These are phyloP conservation scores for Gomphus bonarii DNA, from an alignment of 1,284 basidiomycete genomes.

Conservation along the genomic window DNA sequence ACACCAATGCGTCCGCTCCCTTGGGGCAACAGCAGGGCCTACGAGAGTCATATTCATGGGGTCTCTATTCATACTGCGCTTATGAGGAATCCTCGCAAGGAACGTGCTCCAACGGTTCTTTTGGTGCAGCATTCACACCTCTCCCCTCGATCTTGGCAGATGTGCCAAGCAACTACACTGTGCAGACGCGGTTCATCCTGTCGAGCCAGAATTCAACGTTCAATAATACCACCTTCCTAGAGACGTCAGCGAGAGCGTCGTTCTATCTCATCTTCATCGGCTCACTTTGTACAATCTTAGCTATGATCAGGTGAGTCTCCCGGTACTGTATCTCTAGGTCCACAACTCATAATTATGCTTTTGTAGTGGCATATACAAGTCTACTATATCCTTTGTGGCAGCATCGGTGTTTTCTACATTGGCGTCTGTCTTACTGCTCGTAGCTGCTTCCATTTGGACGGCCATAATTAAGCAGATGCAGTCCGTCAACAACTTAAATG, in stretches of 20 bases:
- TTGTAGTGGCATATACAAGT: constrained; percentile 54
- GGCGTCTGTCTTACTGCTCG: constrained; percentile 51
- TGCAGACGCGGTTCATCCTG: constrained; percentile 45
- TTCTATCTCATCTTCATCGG: constrained; percentile 69
- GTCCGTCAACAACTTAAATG: constrained; percentile 37
- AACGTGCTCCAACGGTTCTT: constrained; percentile 50
- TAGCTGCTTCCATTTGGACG: constrained; percentile 69
- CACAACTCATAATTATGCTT: constrained; percentile 2
- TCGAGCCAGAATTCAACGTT: constrained; percentile 36
- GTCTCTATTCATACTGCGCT: constrained; percentile 68
- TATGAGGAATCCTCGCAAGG: constrained; percentile 52
- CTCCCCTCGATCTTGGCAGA: constrained; percentile 51
- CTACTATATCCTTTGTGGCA: constrained; percentile 53
- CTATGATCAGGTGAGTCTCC: constrained; percentile 48
- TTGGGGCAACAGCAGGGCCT: constrained; percentile 47
- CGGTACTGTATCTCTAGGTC: background rate
- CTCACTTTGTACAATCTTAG: constrained; percentile 52
- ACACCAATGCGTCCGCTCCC: constrained; percentile 52
- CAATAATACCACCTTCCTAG: constrained; percentile 50
- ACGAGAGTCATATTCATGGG: constrained; percentile 63
- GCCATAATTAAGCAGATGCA: constrained; percentile 55
- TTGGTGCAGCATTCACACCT: constrained; percentile 50
- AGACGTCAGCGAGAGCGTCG: constrained; percentile 51
- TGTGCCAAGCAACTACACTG: constrained; percentile 52
- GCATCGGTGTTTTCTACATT: constrained; percentile 54